A percentile compares a stretch with the other conserved stretches of the same genome.
phyloP scores from a whole-genome alignment of 169 alveolate species.

The Eimeria sp. region DNA sequence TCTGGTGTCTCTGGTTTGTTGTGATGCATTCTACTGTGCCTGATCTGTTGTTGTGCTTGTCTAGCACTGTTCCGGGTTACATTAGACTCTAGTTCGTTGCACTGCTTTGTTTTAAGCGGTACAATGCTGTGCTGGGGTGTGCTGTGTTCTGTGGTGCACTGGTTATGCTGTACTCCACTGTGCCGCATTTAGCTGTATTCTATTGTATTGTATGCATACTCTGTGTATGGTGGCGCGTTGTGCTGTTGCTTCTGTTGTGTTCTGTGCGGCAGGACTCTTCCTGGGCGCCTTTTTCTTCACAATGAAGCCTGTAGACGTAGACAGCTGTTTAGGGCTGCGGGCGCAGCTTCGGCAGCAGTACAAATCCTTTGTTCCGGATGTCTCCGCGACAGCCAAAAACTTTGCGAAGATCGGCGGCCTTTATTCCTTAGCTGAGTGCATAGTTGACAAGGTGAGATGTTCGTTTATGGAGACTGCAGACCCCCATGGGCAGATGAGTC shows the following conservation, averaged over 20 bases:
- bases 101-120: background rate
- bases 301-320: slow-evolving; percentile 86
- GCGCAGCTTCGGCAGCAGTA: slow-evolving; percentile 84
- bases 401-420: slow-evolving; percentile 88
- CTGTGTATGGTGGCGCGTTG: background rate
- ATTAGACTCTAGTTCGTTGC: background rate
- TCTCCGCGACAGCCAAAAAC: slow-evolving; percentile 79
- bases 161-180: background rate
- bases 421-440: slow-evolving; percentile 89
- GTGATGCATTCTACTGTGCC: too few species aligned
- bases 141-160: background rate
- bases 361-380: slow-evolving; percentile 79
- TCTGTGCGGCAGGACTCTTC: slow-evolving; percentile 75
- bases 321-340: slow-evolving; percentile 80
- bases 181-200: background rate
- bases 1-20: background rate
- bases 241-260: background rate
- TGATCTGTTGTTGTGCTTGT: background rate
- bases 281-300: slow-evolving; percentile 85
- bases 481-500: background rate
- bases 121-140: background rate
- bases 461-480: background rate
- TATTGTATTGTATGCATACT: background rate
- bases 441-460: slow-evolving; percentile 85
- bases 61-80: background rate